Evolutionary conservation across 352 stramenopile genomes (phyloP).

Genomic region (Thalassiosira mediterranea): DNA sequence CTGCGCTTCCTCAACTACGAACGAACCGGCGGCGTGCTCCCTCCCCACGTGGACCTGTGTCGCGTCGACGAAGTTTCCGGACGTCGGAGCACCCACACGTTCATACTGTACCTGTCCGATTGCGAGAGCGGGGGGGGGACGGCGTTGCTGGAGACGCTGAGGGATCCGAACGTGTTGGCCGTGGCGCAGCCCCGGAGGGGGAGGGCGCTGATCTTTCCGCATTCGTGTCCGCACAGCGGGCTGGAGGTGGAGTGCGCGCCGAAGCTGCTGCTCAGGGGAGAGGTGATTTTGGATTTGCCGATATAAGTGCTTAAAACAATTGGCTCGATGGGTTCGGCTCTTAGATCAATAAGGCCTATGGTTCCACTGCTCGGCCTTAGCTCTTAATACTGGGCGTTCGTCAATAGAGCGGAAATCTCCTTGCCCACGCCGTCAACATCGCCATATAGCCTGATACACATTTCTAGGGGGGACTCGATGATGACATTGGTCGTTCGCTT

Average conservation of each 20-base stretch:
- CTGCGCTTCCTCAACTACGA: conserved; percentile 78
- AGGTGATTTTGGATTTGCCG: conserved; percentile 45
- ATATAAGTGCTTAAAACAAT: too few species aligned
- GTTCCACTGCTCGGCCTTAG: too few species aligned
- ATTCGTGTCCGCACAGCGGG: conserved; percentile 70
- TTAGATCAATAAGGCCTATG: too few species aligned
- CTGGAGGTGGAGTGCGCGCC: conserved; percentile 58
- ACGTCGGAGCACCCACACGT: conserved; percentile 73
- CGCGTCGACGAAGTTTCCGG: conserved; percentile 48
- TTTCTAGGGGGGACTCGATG: conserved; percentile 74
- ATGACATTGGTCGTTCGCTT: conserved; percentile 60
- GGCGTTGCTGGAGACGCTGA: conserved; percentile 57
- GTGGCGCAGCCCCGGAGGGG: conserved; percentile 53
- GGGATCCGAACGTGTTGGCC: conserved; percentile 46
- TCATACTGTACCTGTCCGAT: conserved; percentile 75
- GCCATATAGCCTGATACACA: conserved; percentile 67
- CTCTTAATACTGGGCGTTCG: conserved; percentile 22
- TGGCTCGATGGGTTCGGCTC: too few species aligned
- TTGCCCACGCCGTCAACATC: conserved; percentile 38
- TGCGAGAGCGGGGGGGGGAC: conserved; percentile 70
- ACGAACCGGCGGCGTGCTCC: conserved; percentile 43
- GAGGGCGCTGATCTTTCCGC: conserved; percentile 74
- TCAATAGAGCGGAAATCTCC: conserved; percentile 34
- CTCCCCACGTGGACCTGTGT: conserved; percentile 74
- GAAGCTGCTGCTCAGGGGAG: conserved; percentile 72